Evolutionary conservation across 2,329 filamentous ascomycete genomes (phyloP).

Genomic region (Capronia coronata): DNA sequence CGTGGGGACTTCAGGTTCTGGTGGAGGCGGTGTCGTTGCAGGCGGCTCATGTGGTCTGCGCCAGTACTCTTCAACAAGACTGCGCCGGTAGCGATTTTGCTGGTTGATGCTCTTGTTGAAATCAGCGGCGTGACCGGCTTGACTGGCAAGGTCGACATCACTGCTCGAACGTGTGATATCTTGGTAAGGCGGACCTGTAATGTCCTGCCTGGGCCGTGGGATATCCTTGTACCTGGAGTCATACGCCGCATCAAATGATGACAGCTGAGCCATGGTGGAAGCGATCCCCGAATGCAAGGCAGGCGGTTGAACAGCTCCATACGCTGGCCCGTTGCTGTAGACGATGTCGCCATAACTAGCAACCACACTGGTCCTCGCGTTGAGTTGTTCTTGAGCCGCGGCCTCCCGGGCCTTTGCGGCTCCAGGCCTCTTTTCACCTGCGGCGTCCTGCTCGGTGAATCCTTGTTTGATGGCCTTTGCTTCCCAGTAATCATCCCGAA

Average conservation of each 20-base stretch:
- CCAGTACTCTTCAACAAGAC: slow-evolving; percentile 78
- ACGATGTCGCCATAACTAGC: slow-evolving; percentile 74
- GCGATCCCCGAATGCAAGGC: slow-evolving; percentile 66
- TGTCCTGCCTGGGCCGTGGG: slow-evolving; percentile 79
- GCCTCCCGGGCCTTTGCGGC: slow-evolving; percentile 82
- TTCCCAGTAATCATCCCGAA: slow-evolving; percentile 98
- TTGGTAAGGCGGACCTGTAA: slow-evolving; percentile 79
- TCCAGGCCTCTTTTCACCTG: slow-evolving; percentile 91
- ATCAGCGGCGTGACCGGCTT: slow-evolving; percentile 82
- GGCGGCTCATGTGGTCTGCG: slow-evolving; percentile 74
- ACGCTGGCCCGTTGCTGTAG: slow-evolving; percentile 66
- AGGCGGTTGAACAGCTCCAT: slow-evolving; percentile 61
- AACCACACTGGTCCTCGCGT: slow-evolving; percentile 49
- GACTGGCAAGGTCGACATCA: slow-evolving; percentile 71
- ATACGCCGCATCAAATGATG: slow-evolving; percentile 78
- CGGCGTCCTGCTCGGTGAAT: slow-evolving; percentile 92
- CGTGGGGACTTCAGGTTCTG: slow-evolving; percentile 31
- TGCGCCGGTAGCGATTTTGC: slow-evolving; percentile 69
- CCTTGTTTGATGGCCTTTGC: slow-evolving; percentile 94
- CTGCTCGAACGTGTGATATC: slow-evolving; percentile 74
- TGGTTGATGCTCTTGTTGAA: slow-evolving; percentile 80
- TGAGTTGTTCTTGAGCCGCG: slow-evolving; percentile 52
- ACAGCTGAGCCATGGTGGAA: slow-evolving; percentile 64
- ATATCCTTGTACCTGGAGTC: slow-evolving; percentile 81
- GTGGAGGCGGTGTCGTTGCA: slow-evolving; percentile 41